phyloP scores from a whole-genome alignment of 495 filamentous ascomycete genomes.

The Xylaria curta region DNA sequence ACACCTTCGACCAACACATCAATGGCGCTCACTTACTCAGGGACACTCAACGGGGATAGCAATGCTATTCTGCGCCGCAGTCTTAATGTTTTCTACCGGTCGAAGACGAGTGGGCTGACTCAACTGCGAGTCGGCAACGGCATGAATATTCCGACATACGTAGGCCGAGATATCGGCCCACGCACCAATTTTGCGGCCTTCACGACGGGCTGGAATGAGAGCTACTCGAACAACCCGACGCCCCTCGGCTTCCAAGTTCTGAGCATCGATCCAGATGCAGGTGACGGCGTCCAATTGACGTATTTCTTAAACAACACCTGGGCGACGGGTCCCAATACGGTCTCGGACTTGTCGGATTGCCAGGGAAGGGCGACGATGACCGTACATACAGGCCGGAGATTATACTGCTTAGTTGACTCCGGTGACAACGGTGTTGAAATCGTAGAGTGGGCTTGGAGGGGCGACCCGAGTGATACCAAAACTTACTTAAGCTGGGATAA shows the following conservation, averaged over 20 bases:
- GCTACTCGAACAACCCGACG: slow-evolving; percentile 28
- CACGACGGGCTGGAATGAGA: slow-evolving; percentile 41
- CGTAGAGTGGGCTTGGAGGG: slow-evolving; percentile 37
- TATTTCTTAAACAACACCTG: slow-evolving; percentile 32
- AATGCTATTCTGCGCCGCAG: slow-evolving; percentile 33
- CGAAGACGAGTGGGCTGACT: slow-evolving; percentile 32
- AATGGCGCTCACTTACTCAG: slow-evolving; percentile 32
- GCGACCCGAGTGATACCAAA: slow-evolving; percentile 30
- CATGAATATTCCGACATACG: slow-evolving; percentile 23
- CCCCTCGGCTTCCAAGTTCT: slow-evolving; percentile 41
- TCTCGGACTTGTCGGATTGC: slow-evolving; percentile 31
- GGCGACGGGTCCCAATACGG: slow-evolving; percentile 19
- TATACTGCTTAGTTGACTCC: slow-evolving; percentile 36
- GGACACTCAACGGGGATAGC: slow-evolving; percentile 27
- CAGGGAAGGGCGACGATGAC: slow-evolving; percentile 27
- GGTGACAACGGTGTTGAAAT: slow-evolving; percentile 28
- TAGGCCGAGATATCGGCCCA: slow-evolving; percentile 36
- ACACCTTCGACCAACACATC: slow-evolving; percentile 35
- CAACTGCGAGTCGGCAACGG: slow-evolving; percentile 39
- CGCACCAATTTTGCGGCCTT: slow-evolving; percentile 37
- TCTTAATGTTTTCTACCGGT: slow-evolving; percentile 40
- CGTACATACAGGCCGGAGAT: slow-evolving; percentile 31
- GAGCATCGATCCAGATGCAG: slow-evolving; percentile 33
- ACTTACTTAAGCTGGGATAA: slow-evolving; percentile 35
- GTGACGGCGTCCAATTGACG: slow-evolving; percentile 37